Conservation (phyloP, 306 rosid species). For the Quercus wislizeni region DNA sequence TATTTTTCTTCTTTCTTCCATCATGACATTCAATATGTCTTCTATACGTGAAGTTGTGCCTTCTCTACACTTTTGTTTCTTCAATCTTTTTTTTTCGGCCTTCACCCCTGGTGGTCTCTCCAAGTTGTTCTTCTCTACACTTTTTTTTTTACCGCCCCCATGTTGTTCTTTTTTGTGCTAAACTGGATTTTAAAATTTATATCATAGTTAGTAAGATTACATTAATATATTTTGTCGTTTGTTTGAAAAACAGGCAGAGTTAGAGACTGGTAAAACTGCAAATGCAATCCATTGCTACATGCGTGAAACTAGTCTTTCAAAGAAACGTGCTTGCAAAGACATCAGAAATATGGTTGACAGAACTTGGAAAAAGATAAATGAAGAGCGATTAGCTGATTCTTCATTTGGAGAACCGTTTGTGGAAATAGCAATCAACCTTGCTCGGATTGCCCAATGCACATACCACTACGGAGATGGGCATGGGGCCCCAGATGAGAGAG, state of each 20-base stretch:
- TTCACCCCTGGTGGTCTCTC: no score
- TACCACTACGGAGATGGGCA: constrained; percentile 59
- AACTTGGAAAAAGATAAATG: constrained; percentile 53
- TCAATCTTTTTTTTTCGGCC: no score
- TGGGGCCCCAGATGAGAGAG: constrained; percentile 35
- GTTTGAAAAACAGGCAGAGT: constrained; percentile 37
- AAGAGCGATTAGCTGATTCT: constrained; percentile 19
- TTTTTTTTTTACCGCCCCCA: no score
- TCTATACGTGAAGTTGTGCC: no score
- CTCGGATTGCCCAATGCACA: constrained; percentile 46
- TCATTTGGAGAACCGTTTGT: constrained; percentile 36
- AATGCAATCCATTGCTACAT: constrained; percentile 41
- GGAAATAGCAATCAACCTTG: constrained; percentile 39
- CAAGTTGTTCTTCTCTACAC: no score
- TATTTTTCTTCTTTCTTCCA: no score
- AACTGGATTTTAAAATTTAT: background rate
- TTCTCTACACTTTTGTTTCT: no score
- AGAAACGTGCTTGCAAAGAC: constrained; percentile 18
- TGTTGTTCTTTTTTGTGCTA: background rate
- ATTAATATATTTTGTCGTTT: background rate
- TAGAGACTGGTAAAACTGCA: constrained; percentile 52
- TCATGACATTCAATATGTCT: no score
- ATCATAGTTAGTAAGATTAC: background rate
- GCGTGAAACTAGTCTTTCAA: constrained; percentile 24
- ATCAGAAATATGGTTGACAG: constrained; percentile 24